Base-by-base conservation (phyloP, 2,329 filamentous ascomycete species). In the Colletotrichum simmondsii region DNA sequence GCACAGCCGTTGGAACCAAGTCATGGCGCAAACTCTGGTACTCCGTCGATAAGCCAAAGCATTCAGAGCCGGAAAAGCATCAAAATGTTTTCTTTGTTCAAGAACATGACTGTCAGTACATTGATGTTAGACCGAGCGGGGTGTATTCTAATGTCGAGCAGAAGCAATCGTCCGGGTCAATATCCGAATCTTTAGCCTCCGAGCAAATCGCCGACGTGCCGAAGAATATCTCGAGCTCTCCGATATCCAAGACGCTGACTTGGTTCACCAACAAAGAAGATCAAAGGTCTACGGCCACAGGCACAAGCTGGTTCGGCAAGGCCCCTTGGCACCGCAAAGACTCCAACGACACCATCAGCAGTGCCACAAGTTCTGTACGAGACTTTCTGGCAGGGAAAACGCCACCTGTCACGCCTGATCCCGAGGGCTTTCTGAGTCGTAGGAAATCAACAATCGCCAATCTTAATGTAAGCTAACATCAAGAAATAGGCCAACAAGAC, bases 301-400 rank as follows among this genome's bases (percentile, higher is more conserved):
- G 37, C 19, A 30, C 24, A 26, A 46, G 52, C 24, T 71, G 62
- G 61, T 71, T 65, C 42, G 61, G 54, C 49, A 84, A 78, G 53
- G 80, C 81, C 11, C 82, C 83, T 2, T 86, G 85, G 83, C 78
- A 80, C 54, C 81, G 82, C 4, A 85, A 83, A 69, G 75, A 79
- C 22, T 86, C 85, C 1, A 77, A 66, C 8, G 80, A 80, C 4
- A 85, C 85, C 0, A 75, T 78, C 26, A 81, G 75, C 72, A 86
- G 81, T 63, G 79, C 81, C n/a, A 79, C 83, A 11, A 86, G 85
- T 73, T 87, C 85, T 4, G 75, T 86, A 10, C 79, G 81, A 32
- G 82, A 84, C 11, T 76, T 85, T 5, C 77, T 86, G 49, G 80
- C 79, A n/a, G 83, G 82, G 19, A 75, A 75, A 28, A 83, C 82